Conservation (phyloP, 2,329 filamentous ascomycete species). For the Exophiala xenobiotica region DNA sequence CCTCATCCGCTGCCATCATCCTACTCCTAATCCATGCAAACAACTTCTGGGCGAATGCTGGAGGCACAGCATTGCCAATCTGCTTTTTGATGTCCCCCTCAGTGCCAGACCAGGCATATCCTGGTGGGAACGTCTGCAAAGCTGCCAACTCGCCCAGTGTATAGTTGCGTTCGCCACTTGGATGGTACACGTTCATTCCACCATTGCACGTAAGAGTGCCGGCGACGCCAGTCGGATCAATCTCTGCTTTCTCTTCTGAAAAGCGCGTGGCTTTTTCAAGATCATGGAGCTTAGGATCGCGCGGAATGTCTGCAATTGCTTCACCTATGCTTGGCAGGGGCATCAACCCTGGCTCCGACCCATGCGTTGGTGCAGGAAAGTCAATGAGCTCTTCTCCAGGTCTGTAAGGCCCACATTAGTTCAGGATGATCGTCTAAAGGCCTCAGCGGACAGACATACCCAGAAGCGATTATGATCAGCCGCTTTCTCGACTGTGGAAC, state of each 20-base stretch:
- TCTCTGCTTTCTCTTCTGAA: background rate
- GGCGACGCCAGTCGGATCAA: conserved; percentile 45
- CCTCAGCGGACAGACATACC: conserved; percentile 39
- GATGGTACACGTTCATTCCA: conserved; percentile 61
- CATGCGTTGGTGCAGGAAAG: conserved; percentile 65
- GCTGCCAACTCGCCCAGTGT: conserved; percentile 67
- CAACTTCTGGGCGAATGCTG: conserved; percentile 46
- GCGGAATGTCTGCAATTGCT: conserved; percentile 43
- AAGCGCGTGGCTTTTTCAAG: background rate
- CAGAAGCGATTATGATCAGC: conserved; percentile 54
- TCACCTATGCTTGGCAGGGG: conserved; percentile 44
- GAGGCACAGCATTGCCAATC: conserved; percentile 78
- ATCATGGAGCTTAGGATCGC: background rate
- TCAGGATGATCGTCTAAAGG: conserved; percentile 1
- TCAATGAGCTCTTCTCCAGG: conserved; percentile 69
- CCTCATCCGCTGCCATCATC: conserved; percentile 38
- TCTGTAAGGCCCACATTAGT: conserved; percentile 47
- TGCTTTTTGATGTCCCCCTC: conserved; percentile 52
- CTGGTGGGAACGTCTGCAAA: conserved; percentile 66
- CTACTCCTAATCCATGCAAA: conserved; percentile 40
- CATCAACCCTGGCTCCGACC: conserved; percentile 34
- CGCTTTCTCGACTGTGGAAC: conserved; percentile 51
- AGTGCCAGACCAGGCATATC: conserved; percentile 54
- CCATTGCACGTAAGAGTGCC: conserved; percentile 63
- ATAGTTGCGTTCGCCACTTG: conserved; percentile 60